Base-by-base conservation (phyloP, 805 yeast species). In the Kuraishia floccosa region DNA sequence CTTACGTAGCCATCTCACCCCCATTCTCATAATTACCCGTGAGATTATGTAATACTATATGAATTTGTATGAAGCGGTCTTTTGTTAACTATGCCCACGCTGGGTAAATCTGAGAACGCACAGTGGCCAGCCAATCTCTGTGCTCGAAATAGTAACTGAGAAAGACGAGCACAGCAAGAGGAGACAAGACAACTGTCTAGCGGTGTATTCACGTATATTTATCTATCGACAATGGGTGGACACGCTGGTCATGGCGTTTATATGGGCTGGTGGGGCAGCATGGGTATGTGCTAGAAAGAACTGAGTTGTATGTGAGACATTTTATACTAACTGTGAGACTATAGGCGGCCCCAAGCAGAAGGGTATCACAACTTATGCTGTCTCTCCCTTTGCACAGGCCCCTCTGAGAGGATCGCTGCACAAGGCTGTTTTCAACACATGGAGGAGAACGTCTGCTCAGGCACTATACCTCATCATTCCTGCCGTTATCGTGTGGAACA, bases 201-300 rank as follows among this genome's bases (percentile, higher is more conserved):
- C n/a, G n/a, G n/a, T n/a, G n/a, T n/a, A n/a, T n/a, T n/a, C n/a
- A 24, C 15, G 4, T 24, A 16, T 15, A 13, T 24, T 27, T 29
- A 31, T 34, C 34, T 43, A 41, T 27, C 28, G 34, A 52, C 40
- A 49, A 78, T 78, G 85, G 81, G 72, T 54, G 83, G 79, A 52
- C 79, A 54, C n/a, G n/a, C n/a, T n/a, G n/a, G n/a, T 50, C 56
- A 79, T 55, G 72, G 72, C 47, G 76, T 85, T 51, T 86, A 80
- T 53, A 78, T 83, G 89, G 96, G 96, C 47, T 86, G 96, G 96
- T 86, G 96, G 96, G 96, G 96, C 54, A 59, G 68, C 65, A 60
- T 86, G 54, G 94, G 93, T 53, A 54, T 36, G 64, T 56, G 11
- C 23, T 11, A 20, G 8, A 11, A 20, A 20, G 23, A 11, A 20